Base-by-base conservation (phyloP, 306 rosid genomes). In the Trifolium subterraneum region DNA sequence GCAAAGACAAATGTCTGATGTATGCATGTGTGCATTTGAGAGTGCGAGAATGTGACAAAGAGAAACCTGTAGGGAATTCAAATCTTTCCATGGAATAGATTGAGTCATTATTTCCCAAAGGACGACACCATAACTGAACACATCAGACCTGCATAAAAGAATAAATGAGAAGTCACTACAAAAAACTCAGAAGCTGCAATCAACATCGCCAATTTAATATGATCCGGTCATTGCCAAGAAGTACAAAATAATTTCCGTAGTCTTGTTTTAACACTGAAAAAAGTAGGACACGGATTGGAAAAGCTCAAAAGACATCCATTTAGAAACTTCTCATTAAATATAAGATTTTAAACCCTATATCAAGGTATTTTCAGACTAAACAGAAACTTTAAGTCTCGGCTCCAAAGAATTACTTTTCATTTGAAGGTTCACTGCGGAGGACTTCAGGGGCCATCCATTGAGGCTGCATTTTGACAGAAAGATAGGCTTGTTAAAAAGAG, bases 381-480 rank as follows among this genome's bases (percentile, higher is more conserved):
- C 3, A 4, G 47, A 44, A 44, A 44, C 35, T 45, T 31, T 19
- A 44, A 51, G 70, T 72, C 45, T 71, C 11, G 59, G 83, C 25
- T 75, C 23, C 35, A 16, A 65, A 81, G 52, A 84, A 50, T 79
- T 79, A 91, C 97, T 91, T 91, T 70, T 88, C 97, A 71, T 88
- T 86, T 27, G 94, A 88, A 70, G 90, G 97, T 56, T 88, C 94
- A 33, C 84, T 88, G 39, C 92, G 84, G 29, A 91, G 90, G 82
- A 91, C 86, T 83, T 91, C 92, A 39, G 97, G 94, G 71, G 94
- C 94, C 94, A 91, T 91, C 92, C 92, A 89, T 42, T 87, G 92
- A 74, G 97, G 94, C 94, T 91, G 89, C 79, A 84, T 79, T 78
- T 80, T 35, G 27, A 50, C 35, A 58, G 72, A 3, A 62, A 29